These are phyloP conservation scores for Escovopsis sp. DNA, from an alignment of 2,329 filamentous ascomycete species.

Conservation along the genomic window DNA sequence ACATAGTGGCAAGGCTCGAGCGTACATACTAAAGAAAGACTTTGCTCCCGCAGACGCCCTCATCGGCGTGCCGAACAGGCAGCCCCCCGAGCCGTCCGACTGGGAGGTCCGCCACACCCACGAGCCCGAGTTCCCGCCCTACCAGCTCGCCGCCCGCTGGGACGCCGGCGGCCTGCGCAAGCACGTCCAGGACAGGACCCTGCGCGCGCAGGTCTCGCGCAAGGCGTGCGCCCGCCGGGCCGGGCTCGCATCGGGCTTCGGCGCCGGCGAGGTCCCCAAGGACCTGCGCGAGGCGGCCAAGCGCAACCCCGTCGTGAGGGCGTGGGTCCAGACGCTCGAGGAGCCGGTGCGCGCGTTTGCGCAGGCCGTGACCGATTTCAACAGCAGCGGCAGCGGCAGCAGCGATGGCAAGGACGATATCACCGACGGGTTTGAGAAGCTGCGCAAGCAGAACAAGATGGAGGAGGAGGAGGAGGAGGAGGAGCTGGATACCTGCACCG, in stretches of 20 bases:
- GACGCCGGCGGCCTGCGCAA: slow-evolving; percentile 39
- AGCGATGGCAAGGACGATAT: no score
- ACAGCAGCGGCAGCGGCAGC: no score
- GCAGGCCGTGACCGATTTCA: no score
- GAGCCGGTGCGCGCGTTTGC: slow-evolving; percentile 62
- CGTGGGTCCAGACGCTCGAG: slow-evolving; percentile 72
- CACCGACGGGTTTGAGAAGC: no score
- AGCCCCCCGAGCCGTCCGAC: slow-evolving; percentile 69
- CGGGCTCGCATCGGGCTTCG: slow-evolving; percentile 28
- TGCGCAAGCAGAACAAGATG: no score
- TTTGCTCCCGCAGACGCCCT: slow-evolving; percentile 56
- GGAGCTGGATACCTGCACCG: no score
- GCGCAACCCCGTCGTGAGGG: slow-evolving; percentile 61
- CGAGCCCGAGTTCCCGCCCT: slow-evolving; percentile 64
- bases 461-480: no score
- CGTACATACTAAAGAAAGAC: no score
- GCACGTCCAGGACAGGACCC: slow-evolving; percentile 32
- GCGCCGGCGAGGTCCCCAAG: slow-evolving; percentile 51
- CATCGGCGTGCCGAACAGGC: slow-evolving; percentile 69
- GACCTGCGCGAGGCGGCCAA: slow-evolving; percentile 72
- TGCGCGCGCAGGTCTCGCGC: slow-evolving; percentile 25
- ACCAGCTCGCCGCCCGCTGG: slow-evolving; percentile 80
- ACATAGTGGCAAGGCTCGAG: no score
- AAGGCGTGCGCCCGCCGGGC: slow-evolving; percentile 30
- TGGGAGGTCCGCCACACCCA: slow-evolving; percentile 75